Base-by-base conservation (phyloP, 2,329 filamentous ascomycete genomes). In the Botrytis pseudocinerea region DNA sequence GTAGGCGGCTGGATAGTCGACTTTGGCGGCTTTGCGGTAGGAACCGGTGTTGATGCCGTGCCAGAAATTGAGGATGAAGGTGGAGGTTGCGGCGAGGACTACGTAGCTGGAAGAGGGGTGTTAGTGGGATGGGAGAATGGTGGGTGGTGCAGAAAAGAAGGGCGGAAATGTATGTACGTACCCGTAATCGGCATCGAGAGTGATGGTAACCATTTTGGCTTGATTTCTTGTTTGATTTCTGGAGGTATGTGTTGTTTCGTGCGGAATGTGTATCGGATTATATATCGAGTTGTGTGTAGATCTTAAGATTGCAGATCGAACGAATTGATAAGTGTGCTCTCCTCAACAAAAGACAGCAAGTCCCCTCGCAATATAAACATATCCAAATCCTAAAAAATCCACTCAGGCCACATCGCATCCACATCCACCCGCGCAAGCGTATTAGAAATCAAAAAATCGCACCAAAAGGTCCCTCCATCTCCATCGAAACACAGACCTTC, bases 1-100 rank as follows among this genome's bases (percentile, higher is more conserved):
- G 78, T 91, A 91, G 61, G 86, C 78, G 70, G 82, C 85, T 40
- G 90, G 90, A 77, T 91, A 91, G 61, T 81, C 79, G 77, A 91
- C 79, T 22, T 85, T 85, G 77, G 86, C 85, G 35, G 82, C 82
- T 78, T 85, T 88, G 81, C 90, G 89, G 75, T 83, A 83, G 20
- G 77, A 78, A 74, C 80, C 81, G 18, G 87, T 88, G 71, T 87
- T 82, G 54, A 83, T 0, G 63, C 78, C 75, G 81, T 92, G 89
- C 74, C 86, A 82, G 25, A 81, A 80, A 83, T 88, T 89, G 81
- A 91, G 79, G 80, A 91, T 83, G 82, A 89, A 85, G 77, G 87
- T 87, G 25, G 86, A 84, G 32, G 86, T 83, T 72, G 88, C 88
- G 63, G 85, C 87, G 70, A 85, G 83, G 71, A 92, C 84, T 78